Base-by-base conservation (phyloP, 2,329 filamentous ascomycete genomes). In the Ilyonectria destructans region DNA sequence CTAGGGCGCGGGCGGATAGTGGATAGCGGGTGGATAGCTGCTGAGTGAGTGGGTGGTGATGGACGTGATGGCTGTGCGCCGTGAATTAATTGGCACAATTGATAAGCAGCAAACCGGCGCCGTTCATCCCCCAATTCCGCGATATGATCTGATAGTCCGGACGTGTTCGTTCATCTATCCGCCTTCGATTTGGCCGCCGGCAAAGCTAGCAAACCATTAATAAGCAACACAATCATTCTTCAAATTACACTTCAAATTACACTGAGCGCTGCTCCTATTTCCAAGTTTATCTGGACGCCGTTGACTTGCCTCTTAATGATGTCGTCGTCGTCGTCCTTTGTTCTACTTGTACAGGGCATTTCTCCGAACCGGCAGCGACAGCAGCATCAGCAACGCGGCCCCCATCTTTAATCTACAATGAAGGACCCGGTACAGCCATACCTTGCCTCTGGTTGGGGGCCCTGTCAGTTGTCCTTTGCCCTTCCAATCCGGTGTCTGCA, bases 401-500 rank as follows among this genome's bases (percentile, higher is more conserved):
- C 23, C 48, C 48, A 31, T 51, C 48, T 51, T 51, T 31, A n/a
- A n/a, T 15, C 17, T 2, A 31, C 13, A 31, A 10, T 7, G 7
- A n/a, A 51, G 4, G 23, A 23, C 48, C 48, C 15, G 48, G 48
- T 9, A 29, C 13, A 49, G 23, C 46, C 23, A 40, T 46, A 45
- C 21, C 37, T 40, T 58, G 37, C 7, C 40, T 57, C 12, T 57
- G 26, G 21, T 40, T 33, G 26, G 35, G 52, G 19, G 33, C 55
- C 40, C 21, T 46, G 45, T 19, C 58, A 52, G 26, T 12, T 52
- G 6, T 40, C 15, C 13, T 52, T 52, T 51, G 26, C 58, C 58
- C 58, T 52, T 52, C 58, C 58, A 60, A 60, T 60, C 58, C 58
- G 21, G 33, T 40, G 31, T 60, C 58, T n/a, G 58, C 46, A 54